Percentiles rank a stretch among this genome's conserved stretches.
Conservation (phyloP, 441 rosid genomes). For the Erysimum cheiri region DNA sequence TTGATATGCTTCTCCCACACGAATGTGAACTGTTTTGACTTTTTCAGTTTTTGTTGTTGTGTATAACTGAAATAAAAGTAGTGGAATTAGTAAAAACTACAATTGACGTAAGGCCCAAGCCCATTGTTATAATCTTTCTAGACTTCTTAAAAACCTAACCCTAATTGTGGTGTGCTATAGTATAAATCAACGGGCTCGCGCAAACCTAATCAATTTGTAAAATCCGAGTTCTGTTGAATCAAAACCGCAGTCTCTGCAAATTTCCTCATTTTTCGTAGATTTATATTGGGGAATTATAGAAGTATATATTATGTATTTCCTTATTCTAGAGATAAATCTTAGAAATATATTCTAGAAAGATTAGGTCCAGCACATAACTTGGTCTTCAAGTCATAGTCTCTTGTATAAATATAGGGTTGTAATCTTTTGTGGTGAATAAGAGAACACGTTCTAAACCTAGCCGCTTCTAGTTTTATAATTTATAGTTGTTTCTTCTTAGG, state of each 20-base stretch:
- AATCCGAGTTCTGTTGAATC: background rate
- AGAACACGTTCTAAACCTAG: no score
- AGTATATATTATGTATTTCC: no score
- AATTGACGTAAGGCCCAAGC: constrained; percentile 8
- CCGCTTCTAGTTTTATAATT: no score
- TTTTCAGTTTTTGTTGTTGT: background rate
- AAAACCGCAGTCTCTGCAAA: background rate
- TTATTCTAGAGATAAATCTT: no score
- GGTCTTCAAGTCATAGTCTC: no score
- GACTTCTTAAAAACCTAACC: constrained; percentile 18
- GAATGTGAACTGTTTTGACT: constrained; percentile 9
- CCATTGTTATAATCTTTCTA: background rate
- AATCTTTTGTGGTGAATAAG: no score
- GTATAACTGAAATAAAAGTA: constrained; percentile 11
- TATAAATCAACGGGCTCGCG: background rate
- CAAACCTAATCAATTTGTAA: background rate
- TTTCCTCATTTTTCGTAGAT: background rate
- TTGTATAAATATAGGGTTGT: no score
- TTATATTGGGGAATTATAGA: no score
- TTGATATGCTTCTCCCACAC: background rate
- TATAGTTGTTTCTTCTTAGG: background rate
- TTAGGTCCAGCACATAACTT: no score
- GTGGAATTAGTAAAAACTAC: background rate
- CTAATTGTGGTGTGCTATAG: background rate
- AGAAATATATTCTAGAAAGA: no score